A percentile compares a stretch with the other conserved stretches of the same genome.
Conservation (phyloP, 495 filamentous ascomycete species). For the Chaetomium fimeti region DNA sequence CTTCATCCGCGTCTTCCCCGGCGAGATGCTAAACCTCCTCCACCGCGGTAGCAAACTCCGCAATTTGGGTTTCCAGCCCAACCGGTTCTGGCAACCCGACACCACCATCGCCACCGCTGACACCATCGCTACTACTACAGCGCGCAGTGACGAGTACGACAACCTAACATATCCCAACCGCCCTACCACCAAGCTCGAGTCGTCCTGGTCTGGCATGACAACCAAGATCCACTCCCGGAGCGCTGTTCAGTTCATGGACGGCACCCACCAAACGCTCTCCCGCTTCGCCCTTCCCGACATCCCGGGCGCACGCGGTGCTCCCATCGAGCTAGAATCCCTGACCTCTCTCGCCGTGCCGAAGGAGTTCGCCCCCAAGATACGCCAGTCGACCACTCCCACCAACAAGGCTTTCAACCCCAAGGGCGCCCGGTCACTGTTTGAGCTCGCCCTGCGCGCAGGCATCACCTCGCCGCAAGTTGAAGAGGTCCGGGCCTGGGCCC, state of each 20-base stretch:
- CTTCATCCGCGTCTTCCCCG: slow-evolving; percentile 64
- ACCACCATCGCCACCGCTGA: not conserved
- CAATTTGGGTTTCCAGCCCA: slow-evolving; percentile 45
- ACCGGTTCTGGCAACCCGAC: slow-evolving; percentile 46
- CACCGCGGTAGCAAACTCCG: slow-evolving; percentile 39
- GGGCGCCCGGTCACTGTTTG: slow-evolving; percentile 31
- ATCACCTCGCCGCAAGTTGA: slow-evolving; percentile 17
- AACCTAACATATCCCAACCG: slow-evolving; percentile 12
- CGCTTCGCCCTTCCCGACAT: slow-evolving; percentile 20
- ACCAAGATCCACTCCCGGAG: slow-evolving; percentile 27
- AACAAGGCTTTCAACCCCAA: slow-evolving; percentile 12
- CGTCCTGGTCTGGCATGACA: slow-evolving; percentile 20
- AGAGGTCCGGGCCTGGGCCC: not conserved
- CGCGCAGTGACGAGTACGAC: slow-evolving; percentile 18
- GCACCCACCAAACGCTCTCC: slow-evolving; percentile 14
- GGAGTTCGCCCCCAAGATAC: not conserved
- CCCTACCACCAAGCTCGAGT: not conserved
- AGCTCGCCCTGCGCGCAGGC: slow-evolving; percentile 26
- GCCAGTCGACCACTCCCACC: not conserved
- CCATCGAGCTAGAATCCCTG: slow-evolving; percentile 28
- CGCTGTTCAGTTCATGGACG: slow-evolving; percentile 30
- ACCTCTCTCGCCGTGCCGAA: slow-evolving; percentile 25
- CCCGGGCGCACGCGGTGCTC: not conserved
- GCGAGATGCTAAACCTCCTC: slow-evolving; percentile 64
- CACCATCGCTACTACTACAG: not conserved